phyloP scores from a whole-genome alignment of 352 stramenopile species.

The Globisporangium nagaii region DNA sequence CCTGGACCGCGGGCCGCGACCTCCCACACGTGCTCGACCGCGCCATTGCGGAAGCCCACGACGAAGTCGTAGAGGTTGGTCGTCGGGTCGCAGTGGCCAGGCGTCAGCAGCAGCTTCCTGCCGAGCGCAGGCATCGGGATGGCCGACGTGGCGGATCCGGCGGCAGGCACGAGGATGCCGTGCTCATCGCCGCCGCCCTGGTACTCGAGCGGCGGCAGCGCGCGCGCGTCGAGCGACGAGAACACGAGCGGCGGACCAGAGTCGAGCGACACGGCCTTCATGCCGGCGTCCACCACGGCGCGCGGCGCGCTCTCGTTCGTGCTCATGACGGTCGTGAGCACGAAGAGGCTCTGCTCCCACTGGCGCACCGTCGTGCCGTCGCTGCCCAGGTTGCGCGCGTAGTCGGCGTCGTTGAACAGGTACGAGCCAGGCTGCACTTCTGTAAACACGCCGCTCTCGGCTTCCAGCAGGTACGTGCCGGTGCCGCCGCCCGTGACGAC shows the following conservation, averaged over 20 bases:
- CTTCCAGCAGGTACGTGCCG: slow-evolving; percentile 61
- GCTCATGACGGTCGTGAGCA: slow-evolving; percentile 69
- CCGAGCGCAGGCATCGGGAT: slow-evolving; percentile 45
- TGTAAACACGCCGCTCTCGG: slow-evolving; percentile 53
- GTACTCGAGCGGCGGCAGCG: slow-evolving; percentile 43
- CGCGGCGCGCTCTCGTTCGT: slow-evolving; percentile 33
- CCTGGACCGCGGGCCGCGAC: slow-evolving; percentile 49
- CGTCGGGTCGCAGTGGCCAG: slow-evolving; percentile 70
- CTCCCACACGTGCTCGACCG: slow-evolving; percentile 52
- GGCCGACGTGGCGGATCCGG: background rate
- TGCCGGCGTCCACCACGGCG: slow-evolving; percentile 66
- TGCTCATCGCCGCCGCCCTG: slow-evolving; percentile 61
- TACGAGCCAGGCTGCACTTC: slow-evolving; percentile 78
- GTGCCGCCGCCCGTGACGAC: slow-evolving; percentile 67
- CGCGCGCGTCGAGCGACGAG: slow-evolving; percentile 27
- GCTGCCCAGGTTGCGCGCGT: slow-evolving; percentile 41
- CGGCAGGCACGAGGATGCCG: slow-evolving; percentile 39
- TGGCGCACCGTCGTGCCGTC: slow-evolving; percentile 32
- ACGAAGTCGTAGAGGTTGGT: slow-evolving; percentile 76
- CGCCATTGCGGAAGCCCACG: slow-evolving; percentile 43
- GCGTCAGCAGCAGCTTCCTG: slow-evolving; percentile 51
- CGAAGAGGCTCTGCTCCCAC: slow-evolving; percentile 64
- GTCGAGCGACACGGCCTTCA: slow-evolving; percentile 66
- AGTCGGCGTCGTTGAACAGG: slow-evolving; percentile 76
- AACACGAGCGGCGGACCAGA: slow-evolving; percentile 52